These are phyloP conservation scores for Rhizophora mangle DNA, from an alignment of 345 rosid genomes.

Conservation along the genomic window DNA sequence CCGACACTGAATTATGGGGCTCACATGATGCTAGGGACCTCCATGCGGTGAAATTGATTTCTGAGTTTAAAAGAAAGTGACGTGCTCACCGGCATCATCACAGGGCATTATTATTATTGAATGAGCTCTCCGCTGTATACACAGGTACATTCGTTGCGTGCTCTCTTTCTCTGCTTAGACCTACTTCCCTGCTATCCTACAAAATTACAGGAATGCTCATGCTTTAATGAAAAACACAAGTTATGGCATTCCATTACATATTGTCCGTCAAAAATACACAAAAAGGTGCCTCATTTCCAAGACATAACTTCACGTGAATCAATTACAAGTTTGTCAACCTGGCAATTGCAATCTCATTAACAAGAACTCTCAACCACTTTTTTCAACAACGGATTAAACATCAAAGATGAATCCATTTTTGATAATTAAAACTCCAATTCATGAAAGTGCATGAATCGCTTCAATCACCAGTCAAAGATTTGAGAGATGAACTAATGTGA, in stretches of 20 bases:
- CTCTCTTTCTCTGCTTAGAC: slow-evolving; percentile 10
- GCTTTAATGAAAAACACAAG: neutral
- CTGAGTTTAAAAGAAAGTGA: slow-evolving; percentile 21
- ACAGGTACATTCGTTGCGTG: slow-evolving; percentile 17
- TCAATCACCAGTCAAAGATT: no score
- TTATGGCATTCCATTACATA: neutral
- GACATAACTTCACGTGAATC: neutral
- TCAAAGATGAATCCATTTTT: no score
- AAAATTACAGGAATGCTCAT: neutral
- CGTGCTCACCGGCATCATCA: slow-evolving; percentile 15
- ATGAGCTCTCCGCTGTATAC: slow-evolving; percentile 33
- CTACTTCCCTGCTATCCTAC: slow-evolving; percentile 26
- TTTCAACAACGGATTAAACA: no score
- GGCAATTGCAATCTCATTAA: no score
- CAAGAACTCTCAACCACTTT: no score
- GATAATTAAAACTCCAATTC: no score
- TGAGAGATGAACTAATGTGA: no score
- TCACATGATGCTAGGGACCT: slow-evolving; percentile 42
- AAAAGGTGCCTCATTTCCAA: neutral
- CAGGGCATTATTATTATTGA: slow-evolving; percentile 25
- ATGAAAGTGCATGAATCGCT: no score
- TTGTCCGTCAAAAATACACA: neutral
- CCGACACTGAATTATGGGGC: slow-evolving; percentile 34
- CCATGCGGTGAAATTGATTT: slow-evolving; percentile 5
- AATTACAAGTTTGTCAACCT: neutral